These are phyloP conservation scores for Penicillium sp. DNA, from an alignment of 2,329 filamentous ascomycete genomes.

Conservation along the genomic window DNA sequence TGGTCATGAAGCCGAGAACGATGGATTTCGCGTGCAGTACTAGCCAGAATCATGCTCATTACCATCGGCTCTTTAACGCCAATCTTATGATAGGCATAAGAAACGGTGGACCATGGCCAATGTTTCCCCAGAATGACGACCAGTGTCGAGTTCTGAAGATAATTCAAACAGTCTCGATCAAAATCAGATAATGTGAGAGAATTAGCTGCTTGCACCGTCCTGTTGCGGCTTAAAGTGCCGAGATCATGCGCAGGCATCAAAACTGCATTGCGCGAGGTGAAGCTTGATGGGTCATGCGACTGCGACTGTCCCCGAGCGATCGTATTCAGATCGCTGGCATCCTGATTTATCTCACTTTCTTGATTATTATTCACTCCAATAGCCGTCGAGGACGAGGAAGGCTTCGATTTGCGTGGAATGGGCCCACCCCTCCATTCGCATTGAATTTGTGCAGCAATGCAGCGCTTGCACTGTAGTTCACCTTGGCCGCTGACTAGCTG, in stretches of 20 bases:
- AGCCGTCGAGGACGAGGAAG: background rate
- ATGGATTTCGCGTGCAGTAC: constrained; percentile 27
- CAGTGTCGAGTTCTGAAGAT: constrained; percentile 29
- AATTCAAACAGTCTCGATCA: constrained; percentile 29
- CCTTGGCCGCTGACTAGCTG: constrained; percentile 15
- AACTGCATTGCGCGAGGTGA: background rate
- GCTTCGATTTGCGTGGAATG: constrained; percentile 21
- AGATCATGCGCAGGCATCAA: constrained; percentile 16
- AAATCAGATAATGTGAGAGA: constrained; percentile 25
- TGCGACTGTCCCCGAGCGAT: background rate
- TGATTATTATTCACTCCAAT: background rate
- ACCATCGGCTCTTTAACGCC: constrained; percentile 32
- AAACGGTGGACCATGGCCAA: constrained; percentile 33
- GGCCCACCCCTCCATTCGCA: constrained; percentile 34
- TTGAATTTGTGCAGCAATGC: constrained; percentile 24
- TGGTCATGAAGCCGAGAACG: constrained; percentile 24
- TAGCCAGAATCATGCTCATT: constrained; percentile 36
- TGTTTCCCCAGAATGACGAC: constrained; percentile 33
- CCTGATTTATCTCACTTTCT: background rate
- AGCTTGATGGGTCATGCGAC: background rate
- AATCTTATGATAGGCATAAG: constrained; percentile 32
- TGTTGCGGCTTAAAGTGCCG: background rate
- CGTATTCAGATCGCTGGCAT: background rate
- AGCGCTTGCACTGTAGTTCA: constrained; percentile 32
- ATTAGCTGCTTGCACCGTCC: constrained; percentile 26